Evolutionary conservation across 108 stramenopile genomes (phyloP), one percentile per base, ranked within the genome.

Genomic region (Pseudonitzschia pungens): DNA sequence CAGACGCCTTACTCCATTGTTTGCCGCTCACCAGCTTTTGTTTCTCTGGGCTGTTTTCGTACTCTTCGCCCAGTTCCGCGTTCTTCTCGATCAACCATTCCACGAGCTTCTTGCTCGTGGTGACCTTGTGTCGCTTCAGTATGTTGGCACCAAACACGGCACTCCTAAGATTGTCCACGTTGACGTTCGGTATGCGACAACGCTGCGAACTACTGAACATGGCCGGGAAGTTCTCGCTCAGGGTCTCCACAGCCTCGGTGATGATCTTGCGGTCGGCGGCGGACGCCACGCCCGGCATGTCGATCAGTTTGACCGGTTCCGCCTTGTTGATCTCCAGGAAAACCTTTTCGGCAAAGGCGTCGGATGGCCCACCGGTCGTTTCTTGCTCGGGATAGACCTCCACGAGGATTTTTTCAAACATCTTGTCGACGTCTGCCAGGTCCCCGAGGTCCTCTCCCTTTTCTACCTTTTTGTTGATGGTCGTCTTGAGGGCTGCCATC

Each of bases 311-410:
- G 48, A 93, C 82, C 0, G 95, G 95, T 77, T 94, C 90, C 4
- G 91, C 89, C 71, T 90, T 89, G 77, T 96, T 96, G 72, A 96
- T 91, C 82, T 93, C 95, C 51, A 84, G 69, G 70, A 96, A 96
- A 22, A 96, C 74, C 15, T 84, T 76, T 52, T 73, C 73, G 69
- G 88, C 92, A 52, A 81, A 74, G n/a, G 44, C 29, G 9, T 78
- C 80, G 1, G 70, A 28, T 21, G 68, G 27, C 29, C 21, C 21
- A 41, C 22, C 69, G 16, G 18, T 18, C 26, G 64, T 21, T 29
- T 27, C 73, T 24, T 56, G 68, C 45, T 73, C 60, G 27, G 77
- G 50, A 68, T 83, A 93, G 16, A 96, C 91, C 80, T 96, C 95
- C 29, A 93, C 92, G 24, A 96, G 74, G 44, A 96, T 78, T 28